phyloP scores from a whole-genome alignment of 2,329 filamentous ascomycete genomes.

The Setomelanomma holmii region DNA sequence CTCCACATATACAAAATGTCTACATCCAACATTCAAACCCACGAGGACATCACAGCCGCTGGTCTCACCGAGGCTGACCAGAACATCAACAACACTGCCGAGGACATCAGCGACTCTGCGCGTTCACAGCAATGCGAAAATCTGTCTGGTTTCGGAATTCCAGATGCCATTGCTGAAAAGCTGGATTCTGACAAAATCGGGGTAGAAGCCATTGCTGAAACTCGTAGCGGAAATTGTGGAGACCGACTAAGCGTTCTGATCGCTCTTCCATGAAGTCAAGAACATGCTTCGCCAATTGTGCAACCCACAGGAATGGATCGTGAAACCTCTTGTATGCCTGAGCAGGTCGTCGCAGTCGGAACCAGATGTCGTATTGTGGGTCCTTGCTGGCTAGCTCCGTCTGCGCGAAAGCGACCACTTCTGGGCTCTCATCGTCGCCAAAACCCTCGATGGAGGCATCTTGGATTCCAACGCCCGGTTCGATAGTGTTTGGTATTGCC shows the following conservation, averaged over 20 bases:
- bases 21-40: constrained; percentile 8
- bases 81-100: constrained; percentile 31
- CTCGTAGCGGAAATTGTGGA: constrained; percentile 63
- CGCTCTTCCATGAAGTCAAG: constrained; percentile 66
- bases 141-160: constrained; percentile 57
- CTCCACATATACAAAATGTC: not conserved
- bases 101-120: constrained; percentile 56
- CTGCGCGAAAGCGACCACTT: constrained; percentile 69
- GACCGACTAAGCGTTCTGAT: constrained; percentile 47
- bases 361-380: constrained; percentile 62
- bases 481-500: constrained; percentile 55
- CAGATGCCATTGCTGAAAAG: constrained; percentile 63
- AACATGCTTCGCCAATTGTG: constrained; percentile 73
- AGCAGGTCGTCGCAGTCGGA: constrained; percentile 64
- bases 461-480: constrained; percentile 64
- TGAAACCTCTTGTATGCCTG: constrained; percentile 69
- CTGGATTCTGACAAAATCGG: constrained; percentile 52
- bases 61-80: constrained; percentile 26
- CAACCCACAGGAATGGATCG: constrained; percentile 72
- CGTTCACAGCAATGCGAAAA: constrained; percentile 67
- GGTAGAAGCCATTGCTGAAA: constrained; percentile 66
- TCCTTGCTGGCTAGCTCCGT: constrained; percentile 51
- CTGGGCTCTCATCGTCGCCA: constrained; percentile 55
- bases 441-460: constrained; percentile 73
- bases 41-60: constrained; percentile 24